Evolutionary conservation across 2,329 filamentous ascomycete species (phyloP).

Genomic region (Hymenoscyphus albidus): DNA sequence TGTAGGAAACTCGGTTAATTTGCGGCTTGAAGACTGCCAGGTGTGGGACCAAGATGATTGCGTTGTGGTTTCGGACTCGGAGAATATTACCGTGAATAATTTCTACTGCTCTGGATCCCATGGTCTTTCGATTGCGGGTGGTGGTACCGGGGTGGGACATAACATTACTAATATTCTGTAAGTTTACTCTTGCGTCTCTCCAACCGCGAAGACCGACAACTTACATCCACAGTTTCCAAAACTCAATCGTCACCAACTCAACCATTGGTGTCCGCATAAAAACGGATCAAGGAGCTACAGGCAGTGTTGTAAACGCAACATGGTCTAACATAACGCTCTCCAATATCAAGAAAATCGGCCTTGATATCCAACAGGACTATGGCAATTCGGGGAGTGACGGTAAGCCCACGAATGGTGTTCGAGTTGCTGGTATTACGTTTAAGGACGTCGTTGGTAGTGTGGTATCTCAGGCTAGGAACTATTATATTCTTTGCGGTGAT

Average conservation of each 20-base stretch:
- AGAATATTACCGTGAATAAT: slow-evolving; percentile 12
- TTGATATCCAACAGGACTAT: slow-evolving; percentile 54
- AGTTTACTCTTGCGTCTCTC: neutral
- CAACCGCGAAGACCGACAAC: neutral
- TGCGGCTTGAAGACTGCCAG: slow-evolving; percentile 29
- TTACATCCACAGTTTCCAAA: slow-evolving; percentile 18
- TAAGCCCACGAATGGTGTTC: slow-evolving; percentile 43
- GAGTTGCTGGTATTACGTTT: slow-evolving; percentile 41
- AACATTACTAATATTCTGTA: slow-evolving; percentile 16
- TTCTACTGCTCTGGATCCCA: slow-evolving; percentile 16
- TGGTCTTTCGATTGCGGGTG: slow-evolving; percentile 14
- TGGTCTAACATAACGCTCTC: slow-evolving; percentile 44
- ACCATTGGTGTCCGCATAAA: slow-evolving; percentile 37
- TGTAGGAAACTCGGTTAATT: slow-evolving; percentile 32
- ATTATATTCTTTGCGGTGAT: slow-evolving; percentile 49
- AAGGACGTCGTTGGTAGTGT: slow-evolving; percentile 35
- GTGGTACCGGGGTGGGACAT: slow-evolving; percentile 10
- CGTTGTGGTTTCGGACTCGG: slow-evolving; percentile 24
- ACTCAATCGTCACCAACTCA: slow-evolving; percentile 28
- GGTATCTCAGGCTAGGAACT: slow-evolving; percentile 33
- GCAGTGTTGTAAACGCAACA: slow-evolving; percentile 37
- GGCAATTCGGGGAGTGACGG: slow-evolving; percentile 46
- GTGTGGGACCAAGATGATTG: slow-evolving; percentile 37
- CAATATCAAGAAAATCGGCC: slow-evolving; percentile 44
- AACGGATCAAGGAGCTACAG: slow-evolving; percentile 36